Percentiles rank a stretch among this genome's conserved stretches.
phyloP scores from a whole-genome alignment of 2,329 filamentous ascomycete genomes.

The Xylariomycetidae sp. region DNA sequence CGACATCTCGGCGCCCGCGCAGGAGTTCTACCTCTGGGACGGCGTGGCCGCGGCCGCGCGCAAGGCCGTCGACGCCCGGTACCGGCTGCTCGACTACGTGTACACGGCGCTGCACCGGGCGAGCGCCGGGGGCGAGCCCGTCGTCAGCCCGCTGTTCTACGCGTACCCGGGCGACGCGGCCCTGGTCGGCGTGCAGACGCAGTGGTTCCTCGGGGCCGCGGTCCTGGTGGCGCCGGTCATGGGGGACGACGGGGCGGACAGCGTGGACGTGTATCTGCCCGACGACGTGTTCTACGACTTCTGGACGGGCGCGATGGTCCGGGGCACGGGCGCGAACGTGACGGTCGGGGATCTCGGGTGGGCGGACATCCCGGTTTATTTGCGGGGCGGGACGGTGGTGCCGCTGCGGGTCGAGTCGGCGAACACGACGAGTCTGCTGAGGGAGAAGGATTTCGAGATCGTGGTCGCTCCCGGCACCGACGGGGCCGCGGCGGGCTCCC shows the following conservation, averaged over 20 bases:
- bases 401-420: constrained; percentile 47
- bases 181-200: constrained; percentile 41
- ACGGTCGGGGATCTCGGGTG: constrained; percentile 17
- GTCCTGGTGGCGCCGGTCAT: constrained; percentile 47
- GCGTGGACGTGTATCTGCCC: constrained; percentile 46
- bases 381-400: constrained; percentile 57
- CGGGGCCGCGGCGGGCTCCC: constrained; percentile 40
- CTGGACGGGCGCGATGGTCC: constrained; percentile 16
- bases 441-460: constrained; percentile 42
- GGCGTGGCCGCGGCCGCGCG: constrained; percentile 59
- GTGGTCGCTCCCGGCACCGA: constrained; percentile 43
- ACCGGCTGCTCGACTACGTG: constrained; percentile 75
- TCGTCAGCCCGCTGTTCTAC: constrained; percentile 69
- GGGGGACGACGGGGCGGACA: constrained; percentile 37
- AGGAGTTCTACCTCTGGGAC: constrained; percentile 61
- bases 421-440: constrained; percentile 45
- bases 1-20: constrained; percentile 41
- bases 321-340: constrained; percentile 16
- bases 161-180: constrained; percentile 53
- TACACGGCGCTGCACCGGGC: constrained; percentile 63
- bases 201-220: constrained; percentile 47
- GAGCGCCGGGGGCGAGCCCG: constrained; percentile 59
- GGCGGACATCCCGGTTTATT: constrained; percentile 54
- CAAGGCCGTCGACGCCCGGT: constrained; percentile 67
- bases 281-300: constrained; percentile 48